A percentile compares a stretch with the other conserved stretches of the same genome.
These are phyloP conservation scores for Metarhizium sp. DNA, from an alignment of 2,329 filamentous ascomycete genomes.

Conservation along the genomic window DNA sequence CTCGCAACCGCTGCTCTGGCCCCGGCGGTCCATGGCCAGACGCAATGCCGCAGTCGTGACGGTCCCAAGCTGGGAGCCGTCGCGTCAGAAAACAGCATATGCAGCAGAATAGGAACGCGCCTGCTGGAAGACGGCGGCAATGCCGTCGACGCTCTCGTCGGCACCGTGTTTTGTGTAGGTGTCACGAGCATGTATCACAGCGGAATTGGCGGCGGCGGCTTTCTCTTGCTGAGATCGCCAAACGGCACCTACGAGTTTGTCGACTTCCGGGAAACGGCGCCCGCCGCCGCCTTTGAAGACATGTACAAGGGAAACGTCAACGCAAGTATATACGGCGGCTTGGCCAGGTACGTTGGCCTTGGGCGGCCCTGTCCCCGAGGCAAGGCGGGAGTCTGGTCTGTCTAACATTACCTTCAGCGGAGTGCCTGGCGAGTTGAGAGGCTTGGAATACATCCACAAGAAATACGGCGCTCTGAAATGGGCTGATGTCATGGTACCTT, in stretches of 20 bases:
- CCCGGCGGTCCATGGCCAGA: not conserved
- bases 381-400: constrained; percentile 17
- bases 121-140: constrained; percentile 52
- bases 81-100: constrained; percentile 50
- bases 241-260: constrained; percentile 68
- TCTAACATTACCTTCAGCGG: constrained; percentile 30
- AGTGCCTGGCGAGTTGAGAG: constrained; percentile 62
- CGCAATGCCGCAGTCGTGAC: not conserved
- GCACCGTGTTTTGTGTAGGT: constrained; percentile 55
- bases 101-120: constrained; percentile 48
- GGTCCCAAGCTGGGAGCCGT: constrained; percentile 41
- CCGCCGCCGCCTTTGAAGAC: constrained; percentile 65
- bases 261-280: constrained; percentile 79
- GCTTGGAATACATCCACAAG: constrained; percentile 63
- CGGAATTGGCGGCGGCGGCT: constrained; percentile 72
- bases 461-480: constrained; percentile 56
- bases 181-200: constrained; percentile 56
- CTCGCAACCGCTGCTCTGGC: not conserved
- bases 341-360: constrained; percentile 54
- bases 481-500: constrained; percentile 58
- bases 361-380: accelerated
- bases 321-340: constrained; percentile 57
- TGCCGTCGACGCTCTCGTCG: constrained; percentile 57
- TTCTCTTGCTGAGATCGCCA: constrained; percentile 58
- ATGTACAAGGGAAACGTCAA: constrained; percentile 68